Conservation (phyloP, 192 early-diverging fungal species). For the Martensiomyces pterosporus region DNA sequence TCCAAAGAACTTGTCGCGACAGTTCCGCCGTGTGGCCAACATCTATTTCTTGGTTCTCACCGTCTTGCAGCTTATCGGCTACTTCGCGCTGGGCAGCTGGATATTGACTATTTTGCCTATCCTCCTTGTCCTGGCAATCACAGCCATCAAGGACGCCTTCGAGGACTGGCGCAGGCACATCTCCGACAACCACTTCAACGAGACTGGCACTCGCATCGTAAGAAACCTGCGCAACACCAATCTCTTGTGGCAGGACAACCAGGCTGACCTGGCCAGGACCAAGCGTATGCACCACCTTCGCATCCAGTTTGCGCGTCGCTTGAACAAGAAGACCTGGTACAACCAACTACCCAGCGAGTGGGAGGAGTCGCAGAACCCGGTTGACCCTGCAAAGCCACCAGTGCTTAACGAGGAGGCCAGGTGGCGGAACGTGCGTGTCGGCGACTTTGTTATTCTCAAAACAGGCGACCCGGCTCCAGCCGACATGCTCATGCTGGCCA, state of each 20-base stretch:
- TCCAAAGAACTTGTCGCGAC: slow-evolving; percentile 88
- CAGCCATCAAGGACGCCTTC: slow-evolving; percentile 81
- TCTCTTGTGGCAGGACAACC: slow-evolving; percentile 30
- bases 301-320: slow-evolving; percentile 32
- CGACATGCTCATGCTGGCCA: slow-evolving; percentile 76
- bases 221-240: slow-evolving; percentile 62
- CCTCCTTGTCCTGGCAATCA: slow-evolving; percentile 73
- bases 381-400: slow-evolving; percentile 20
- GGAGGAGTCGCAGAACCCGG: slow-evolving; percentile 35
- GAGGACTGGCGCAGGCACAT: slow-evolving; percentile 87
- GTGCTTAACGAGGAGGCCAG: slow-evolving; percentile 49
- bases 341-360: slow-evolving; percentile 43
- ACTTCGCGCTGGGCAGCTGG: slow-evolving; percentile 76
- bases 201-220: slow-evolving; percentile 57
- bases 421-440: slow-evolving; percentile 73
- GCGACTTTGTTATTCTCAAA: slow-evolving; percentile 80
- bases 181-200: slow-evolving; percentile 80
- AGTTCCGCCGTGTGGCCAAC: slow-evolving; percentile 80
- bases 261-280: slow-evolving; percentile 17
- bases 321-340: slow-evolving; percentile 38
- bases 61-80: slow-evolving; percentile 67
- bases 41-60: slow-evolving; percentile 79
- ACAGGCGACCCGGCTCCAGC: slow-evolving; percentile 84
- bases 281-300: slow-evolving; percentile 16
- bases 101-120: slow-evolving; percentile 78